Percentiles rank a stretch among this genome's conserved stretches.
Conservation (phyloP, 192 early-diverging fungal genomes). For the Helicostylum pulchrum region DNA sequence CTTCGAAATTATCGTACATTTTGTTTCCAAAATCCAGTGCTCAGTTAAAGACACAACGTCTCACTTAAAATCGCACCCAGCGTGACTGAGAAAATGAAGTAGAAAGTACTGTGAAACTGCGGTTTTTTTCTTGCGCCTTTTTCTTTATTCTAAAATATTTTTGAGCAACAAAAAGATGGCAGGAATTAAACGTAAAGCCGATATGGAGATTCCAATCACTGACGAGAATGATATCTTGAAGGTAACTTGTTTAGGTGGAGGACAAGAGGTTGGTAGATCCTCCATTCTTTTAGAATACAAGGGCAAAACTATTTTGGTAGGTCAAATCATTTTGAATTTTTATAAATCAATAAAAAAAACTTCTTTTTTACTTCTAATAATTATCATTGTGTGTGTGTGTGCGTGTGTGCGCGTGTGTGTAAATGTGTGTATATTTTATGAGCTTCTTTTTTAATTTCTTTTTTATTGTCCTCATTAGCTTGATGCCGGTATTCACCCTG, state of each 20-base stretch:
- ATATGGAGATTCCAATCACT: conserved; percentile 52
- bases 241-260: conserved; percentile 94
- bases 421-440: conserved; percentile 8
- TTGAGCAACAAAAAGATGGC: conserved; percentile 13
- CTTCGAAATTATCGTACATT: too few species aligned
- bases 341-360: too few species aligned
- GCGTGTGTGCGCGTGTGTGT: too few species aligned
- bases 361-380: too few species aligned
- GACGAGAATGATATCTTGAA: conserved; percentile 80
- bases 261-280: conserved; percentile 94
- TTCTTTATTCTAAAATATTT: too few species aligned
- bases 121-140: too few species aligned
- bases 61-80: too few species aligned
- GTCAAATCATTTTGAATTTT: neutral
- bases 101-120: too few species aligned
- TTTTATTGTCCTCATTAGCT: conserved; percentile 50
- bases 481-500: conserved; percentile 96
- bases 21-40: too few species aligned
- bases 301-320: conserved; percentile 90
- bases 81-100: too few species aligned
- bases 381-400: too few species aligned
- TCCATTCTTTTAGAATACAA: conserved; percentile 94
- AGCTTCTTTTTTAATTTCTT: neutral
- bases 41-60: too few species aligned
- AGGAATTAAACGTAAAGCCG: conserved; percentile 38